Evolutionary conservation across 2,329 filamentous ascomycete genomes (phyloP).

Genomic region (Epicoccum sorghinum): DNA sequence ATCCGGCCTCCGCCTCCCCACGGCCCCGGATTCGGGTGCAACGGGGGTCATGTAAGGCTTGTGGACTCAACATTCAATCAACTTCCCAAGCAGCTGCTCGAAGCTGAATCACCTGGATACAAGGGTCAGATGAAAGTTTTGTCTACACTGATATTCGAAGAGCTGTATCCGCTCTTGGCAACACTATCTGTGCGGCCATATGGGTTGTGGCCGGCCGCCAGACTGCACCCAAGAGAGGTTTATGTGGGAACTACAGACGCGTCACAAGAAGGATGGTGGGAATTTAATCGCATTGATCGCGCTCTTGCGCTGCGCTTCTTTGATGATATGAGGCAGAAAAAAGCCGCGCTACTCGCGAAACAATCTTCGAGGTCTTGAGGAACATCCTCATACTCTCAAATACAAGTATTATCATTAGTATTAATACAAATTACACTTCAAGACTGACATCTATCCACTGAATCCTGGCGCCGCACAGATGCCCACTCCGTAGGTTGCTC

Average conservation of each 20-base stretch:
- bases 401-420: too few species aligned
- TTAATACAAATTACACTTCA: too few species aligned
- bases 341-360: background rate
- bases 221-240: background rate
- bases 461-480: background rate
- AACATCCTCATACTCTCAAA: too few species aligned
- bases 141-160: background rate
- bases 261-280: background rate
- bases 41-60: background rate
- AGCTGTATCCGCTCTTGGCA: background rate
- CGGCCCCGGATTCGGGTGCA: background rate
- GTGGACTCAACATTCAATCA: background rate
- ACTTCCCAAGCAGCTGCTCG: background rate
- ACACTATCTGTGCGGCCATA: background rate
- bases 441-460: background rate
- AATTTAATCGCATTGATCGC: background rate
- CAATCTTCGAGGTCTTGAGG: too few species aligned
- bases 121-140: slow-evolving; percentile 1
- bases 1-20: background rate
- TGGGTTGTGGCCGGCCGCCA: background rate
- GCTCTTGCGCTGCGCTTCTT: background rate
- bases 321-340: background rate
- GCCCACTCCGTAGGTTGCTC: background rate
- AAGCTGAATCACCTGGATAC: background rate
- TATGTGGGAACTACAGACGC: background rate